These are phyloP conservation scores for Kurtzmaniella quercitrusa DNA, from an alignment of 1,139 yeast genomes.

Conservation along the genomic window DNA sequence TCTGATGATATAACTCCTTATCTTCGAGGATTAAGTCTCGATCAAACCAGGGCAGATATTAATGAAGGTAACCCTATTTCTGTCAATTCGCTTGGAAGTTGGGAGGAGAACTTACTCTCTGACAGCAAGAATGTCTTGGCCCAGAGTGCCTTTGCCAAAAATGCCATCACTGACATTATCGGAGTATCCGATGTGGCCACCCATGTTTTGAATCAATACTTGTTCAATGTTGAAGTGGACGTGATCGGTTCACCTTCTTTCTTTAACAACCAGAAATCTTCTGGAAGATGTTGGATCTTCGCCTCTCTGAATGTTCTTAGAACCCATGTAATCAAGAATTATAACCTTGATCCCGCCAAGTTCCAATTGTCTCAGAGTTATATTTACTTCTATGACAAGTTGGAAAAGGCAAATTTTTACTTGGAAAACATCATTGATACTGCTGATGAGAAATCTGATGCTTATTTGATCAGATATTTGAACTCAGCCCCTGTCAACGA, in stretches of 20 bases:
- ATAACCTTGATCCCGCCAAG: constrained; percentile 53
- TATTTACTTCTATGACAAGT: constrained; percentile 68
- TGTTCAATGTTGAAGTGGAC: constrained; percentile 58
- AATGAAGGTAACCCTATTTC: constrained; percentile 23
- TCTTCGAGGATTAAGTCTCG: constrained; percentile 12
- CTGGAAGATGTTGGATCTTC: constrained; percentile 87
- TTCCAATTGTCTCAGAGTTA: constrained; percentile 70
- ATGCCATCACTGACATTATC: constrained; percentile 44
- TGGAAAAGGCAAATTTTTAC: constrained; percentile 73
- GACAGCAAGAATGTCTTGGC: constrained; percentile 58
- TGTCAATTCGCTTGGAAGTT: constrained; percentile 29
- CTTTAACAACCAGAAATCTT: constrained; percentile 63
- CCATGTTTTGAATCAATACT: constrained; percentile 35
- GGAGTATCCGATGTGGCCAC: constrained; percentile 19
- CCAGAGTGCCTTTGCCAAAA: constrained; percentile 53
- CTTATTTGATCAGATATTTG: constrained; percentile 62
- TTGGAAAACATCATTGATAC: constrained; percentile 72
- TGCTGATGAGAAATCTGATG: constrained; percentile 57
- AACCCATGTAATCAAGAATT: constrained; percentile 54
- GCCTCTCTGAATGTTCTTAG: constrained; percentile 76
- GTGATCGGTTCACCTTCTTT: constrained; percentile 60
- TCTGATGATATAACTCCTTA: constrained; percentile 1
- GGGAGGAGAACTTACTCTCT: constrained; percentile 48
- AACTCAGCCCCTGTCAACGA: constrained; percentile 64
- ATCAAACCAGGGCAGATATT: constrained; percentile 1